phyloP scores from a whole-genome alignment of 2,329 filamentous ascomycete genomes.

The Beauveria medogensis region DNA sequence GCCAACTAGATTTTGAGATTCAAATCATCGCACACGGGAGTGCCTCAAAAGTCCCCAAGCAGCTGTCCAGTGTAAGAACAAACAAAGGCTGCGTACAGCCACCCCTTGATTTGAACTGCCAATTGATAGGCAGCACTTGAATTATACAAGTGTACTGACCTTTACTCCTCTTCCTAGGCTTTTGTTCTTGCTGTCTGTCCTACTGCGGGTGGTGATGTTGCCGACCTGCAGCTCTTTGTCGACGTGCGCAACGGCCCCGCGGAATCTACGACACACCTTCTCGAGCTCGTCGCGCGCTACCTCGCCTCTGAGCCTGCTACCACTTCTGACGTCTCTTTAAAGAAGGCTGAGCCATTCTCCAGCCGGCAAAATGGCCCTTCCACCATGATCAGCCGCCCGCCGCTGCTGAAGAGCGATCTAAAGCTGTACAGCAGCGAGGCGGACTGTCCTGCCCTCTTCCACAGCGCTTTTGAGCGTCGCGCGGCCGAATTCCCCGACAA shows the following conservation, averaged over 20 bases:
- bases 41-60: constrained; percentile 4
- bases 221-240: constrained; percentile 9
- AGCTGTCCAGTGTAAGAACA: constrained; percentile 8
- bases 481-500: constrained; percentile 1
- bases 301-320: background rate
- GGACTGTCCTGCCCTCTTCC: constrained; percentile 7
- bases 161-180: background rate
- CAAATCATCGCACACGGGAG: background rate
- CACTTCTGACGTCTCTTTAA: background rate
- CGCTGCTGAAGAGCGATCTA: constrained; percentile 9
- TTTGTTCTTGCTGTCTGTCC: constrained; percentile 1
- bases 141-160: background rate
- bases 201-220: background rate
- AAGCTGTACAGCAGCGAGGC: background rate
- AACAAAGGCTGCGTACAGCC: background rate
- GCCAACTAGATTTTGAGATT: constrained; percentile 5
- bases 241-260: constrained; percentile 10
- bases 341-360: constrained; percentile 3
- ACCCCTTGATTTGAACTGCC: background rate
- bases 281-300: constrained; percentile 10
- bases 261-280: background rate
- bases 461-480: constrained; percentile 10
- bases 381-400: constrained; percentile 7
- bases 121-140: too few relatives aligned
- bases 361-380: constrained; percentile 7